These are phyloP conservation scores for Tetracladium setigerum DNA, from an alignment of 495 filamentous ascomycete genomes.

Conservation along the genomic window DNA sequence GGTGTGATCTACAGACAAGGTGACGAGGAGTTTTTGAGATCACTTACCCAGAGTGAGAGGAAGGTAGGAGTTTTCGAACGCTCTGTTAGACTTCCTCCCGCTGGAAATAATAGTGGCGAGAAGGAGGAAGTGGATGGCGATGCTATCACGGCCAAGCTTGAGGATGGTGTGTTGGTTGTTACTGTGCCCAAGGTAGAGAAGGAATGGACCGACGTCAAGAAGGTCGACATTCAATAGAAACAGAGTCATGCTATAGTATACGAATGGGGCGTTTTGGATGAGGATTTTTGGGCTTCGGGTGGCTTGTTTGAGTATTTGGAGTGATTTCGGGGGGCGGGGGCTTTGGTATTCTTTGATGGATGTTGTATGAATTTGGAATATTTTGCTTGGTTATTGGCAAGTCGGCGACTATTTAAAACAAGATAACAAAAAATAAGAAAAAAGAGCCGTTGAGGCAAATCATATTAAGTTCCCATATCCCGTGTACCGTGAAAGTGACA, in stretches of 20 bases:
- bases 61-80: slow-evolving; percentile 67
- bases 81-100: slow-evolving; percentile 49
- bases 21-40: slow-evolving; percentile 62
- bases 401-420: too few relatives aligned
- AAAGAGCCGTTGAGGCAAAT: too few relatives aligned
- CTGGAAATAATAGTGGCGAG: slow-evolving; percentile 30
- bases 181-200: slow-evolving; percentile 60
- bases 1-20: slow-evolving; percentile 67
- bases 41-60: slow-evolving; percentile 56
- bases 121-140: slow-evolving; percentile 58
- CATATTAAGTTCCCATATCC: too few relatives aligned
- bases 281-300: too few relatives aligned
- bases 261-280: not conserved
- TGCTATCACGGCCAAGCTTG: slow-evolving; percentile 57
- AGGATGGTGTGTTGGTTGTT: slow-evolving; percentile 55
- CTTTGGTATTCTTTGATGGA: too few relatives aligned
- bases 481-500: too few relatives aligned
- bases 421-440: too few relatives aligned
- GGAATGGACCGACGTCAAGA: slow-evolving; percentile 51
- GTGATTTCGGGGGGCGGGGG: too few relatives aligned
- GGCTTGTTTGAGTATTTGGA: too few relatives aligned
- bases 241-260: too few relatives aligned
- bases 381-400: too few relatives aligned
- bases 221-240: slow-evolving; percentile 46
- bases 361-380: too few relatives aligned